Percentiles rank a stretch among this genome's conserved stretches.
Evolutionary conservation across 495 filamentous ascomycete species (phyloP).

Genomic region (Rhypophila decipiens): DNA sequence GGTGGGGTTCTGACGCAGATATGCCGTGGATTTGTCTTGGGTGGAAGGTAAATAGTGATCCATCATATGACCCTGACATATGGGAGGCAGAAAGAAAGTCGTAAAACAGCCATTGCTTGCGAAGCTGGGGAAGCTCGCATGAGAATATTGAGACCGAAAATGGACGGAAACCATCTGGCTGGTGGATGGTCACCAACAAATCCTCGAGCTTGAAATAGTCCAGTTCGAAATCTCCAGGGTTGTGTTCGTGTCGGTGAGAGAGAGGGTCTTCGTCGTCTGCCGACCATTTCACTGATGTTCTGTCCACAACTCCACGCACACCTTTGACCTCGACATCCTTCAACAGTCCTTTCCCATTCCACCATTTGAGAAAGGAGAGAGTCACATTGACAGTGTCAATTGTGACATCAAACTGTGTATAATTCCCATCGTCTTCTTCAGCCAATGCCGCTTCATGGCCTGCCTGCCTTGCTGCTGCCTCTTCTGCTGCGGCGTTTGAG

Average conservation of each 20-base stretch:
- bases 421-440: slow-evolving; percentile 86
- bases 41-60: slow-evolving; percentile 95
- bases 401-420: slow-evolving; percentile 94
- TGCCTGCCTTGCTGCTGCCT: slow-evolving; percentile 62
- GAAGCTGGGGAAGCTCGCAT: slow-evolving; percentile 84
- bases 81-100: slow-evolving; percentile 92
- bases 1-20: slow-evolving; percentile 33
- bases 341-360: slow-evolving; percentile 89
- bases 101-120: slow-evolving; percentile 97
- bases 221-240: slow-evolving; percentile 92
- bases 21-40: slow-evolving; percentile 79
- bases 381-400: slow-evolving; percentile 95
- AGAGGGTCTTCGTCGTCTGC: slow-evolving; percentile 74
- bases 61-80: slow-evolving; percentile 92
- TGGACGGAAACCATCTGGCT: slow-evolving; percentile 82
- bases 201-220: slow-evolving; percentile 95
- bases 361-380: slow-evolving; percentile 95
- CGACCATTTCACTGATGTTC: slow-evolving; percentile 69
- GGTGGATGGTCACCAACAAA: slow-evolving; percentile 83
- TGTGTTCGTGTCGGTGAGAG: slow-evolving; percentile 77
- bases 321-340: slow-evolving; percentile 91
- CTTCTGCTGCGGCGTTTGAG: slow-evolving; percentile 75
- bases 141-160: slow-evolving; percentile 93
- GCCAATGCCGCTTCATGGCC: slow-evolving; percentile 29
- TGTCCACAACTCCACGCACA: slow-evolving; percentile 91